Conservation (phyloP, 2,329 filamentous ascomycete species). For the Trichoderma brevicompactum region DNA sequence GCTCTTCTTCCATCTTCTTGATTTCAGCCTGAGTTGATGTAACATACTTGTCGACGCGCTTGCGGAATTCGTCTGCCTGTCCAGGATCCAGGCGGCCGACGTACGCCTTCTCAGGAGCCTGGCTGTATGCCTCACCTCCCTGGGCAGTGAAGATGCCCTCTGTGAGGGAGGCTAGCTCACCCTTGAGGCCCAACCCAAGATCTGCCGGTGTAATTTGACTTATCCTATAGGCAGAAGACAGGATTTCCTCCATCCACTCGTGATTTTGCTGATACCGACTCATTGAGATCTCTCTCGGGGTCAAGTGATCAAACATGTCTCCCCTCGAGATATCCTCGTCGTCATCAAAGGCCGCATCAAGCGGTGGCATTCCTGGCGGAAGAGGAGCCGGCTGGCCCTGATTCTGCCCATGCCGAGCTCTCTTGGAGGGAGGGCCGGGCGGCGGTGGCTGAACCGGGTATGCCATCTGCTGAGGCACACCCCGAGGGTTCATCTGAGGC, state of each 20-base stretch:
- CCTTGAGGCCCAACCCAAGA: constrained; percentile 81
- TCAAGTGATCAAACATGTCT: constrained; percentile 87
- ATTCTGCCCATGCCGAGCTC: constrained; percentile 52
- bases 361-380: constrained; percentile 41
- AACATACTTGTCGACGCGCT: constrained; percentile 73
- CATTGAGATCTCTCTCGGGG: constrained; percentile 85
- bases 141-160: constrained; percentile 80
- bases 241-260: constrained; percentile 98
- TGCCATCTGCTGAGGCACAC: constrained; percentile 64
- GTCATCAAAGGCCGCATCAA: constrained; percentile 68
- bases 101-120: constrained; percentile 61
- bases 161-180: constrained; percentile 80
- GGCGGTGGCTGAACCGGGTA: constrained; percentile 59
- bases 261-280: constrained; percentile 92
- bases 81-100: constrained; percentile 68
- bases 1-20: constrained; percentile 78
- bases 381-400: constrained; percentile 44
- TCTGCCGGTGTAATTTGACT: constrained; percentile 85
- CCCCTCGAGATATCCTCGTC: constrained; percentile 87
- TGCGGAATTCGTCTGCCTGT: constrained; percentile 83
- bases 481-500: constrained; percentile 50
- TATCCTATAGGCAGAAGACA: constrained; percentile 86
- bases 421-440: constrained; percentile 60
- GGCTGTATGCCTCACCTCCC: constrained; percentile 51
- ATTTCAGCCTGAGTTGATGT: constrained; percentile 79